phyloP scores from a whole-genome alignment of 768 basidiomycete species.

The Thelephora aurantiotincta region DNA sequence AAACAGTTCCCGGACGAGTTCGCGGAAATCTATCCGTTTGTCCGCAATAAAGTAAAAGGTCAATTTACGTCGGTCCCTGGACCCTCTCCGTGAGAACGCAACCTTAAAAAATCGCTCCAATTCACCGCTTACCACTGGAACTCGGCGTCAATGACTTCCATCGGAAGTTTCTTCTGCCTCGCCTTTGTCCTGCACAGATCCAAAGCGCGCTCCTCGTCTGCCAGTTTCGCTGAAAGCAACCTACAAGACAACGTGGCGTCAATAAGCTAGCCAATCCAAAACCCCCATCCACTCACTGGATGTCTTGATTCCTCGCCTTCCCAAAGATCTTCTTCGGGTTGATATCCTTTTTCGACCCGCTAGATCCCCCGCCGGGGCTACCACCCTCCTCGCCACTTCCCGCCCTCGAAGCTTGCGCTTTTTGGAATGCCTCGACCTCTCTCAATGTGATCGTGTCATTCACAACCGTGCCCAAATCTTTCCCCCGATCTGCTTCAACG shows the following conservation, averaged over 20 bases:
- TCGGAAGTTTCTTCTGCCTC: constrained; percentile 84
- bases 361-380: constrained; percentile 32
- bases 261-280: not conserved
- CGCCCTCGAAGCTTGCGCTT: constrained; percentile 52
- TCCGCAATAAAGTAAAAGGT: constrained; percentile 98
- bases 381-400: constrained; percentile 17
- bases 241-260: constrained; percentile 21
- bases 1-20: constrained; percentile 90
- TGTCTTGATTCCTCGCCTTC: constrained; percentile 73
- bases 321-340: constrained; percentile 95
- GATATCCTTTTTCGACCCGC: constrained; percentile 70
- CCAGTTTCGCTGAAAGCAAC: constrained; percentile 64
- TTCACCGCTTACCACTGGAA: constrained; percentile 74
- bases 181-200: constrained; percentile 88
- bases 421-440: constrained; percentile 86
- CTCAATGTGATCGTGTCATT: constrained; percentile 83
- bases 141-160: constrained; percentile 98
- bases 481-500: constrained; percentile 92
- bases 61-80: constrained; percentile 92
- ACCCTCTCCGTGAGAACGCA: not conserved
- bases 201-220: constrained; percentile 87
- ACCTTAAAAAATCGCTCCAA: not conserved
- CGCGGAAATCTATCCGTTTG: constrained; percentile 90
- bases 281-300: constrained; percentile 40
- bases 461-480: constrained; percentile 83